These are phyloP conservation scores for Cladosporium sp. DNA, from an alignment of 2,329 filamentous ascomycete species.

Conservation along the genomic window DNA sequence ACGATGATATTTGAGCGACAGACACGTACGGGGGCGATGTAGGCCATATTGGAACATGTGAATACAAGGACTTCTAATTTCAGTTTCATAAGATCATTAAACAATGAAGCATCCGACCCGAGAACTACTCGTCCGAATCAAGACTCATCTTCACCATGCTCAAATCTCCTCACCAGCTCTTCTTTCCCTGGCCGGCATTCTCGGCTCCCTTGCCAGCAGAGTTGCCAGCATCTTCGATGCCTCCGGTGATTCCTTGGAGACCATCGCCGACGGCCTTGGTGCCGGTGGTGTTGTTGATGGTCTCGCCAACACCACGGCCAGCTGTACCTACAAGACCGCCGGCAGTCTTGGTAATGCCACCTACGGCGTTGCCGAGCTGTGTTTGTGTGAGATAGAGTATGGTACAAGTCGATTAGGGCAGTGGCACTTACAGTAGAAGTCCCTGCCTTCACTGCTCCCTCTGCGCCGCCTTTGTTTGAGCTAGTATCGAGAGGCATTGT, in stretches of 20 bases:
- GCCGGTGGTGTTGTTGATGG: conserved; percentile 42
- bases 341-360: conserved; percentile 49
- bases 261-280: conserved; percentile 40
- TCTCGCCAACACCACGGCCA: conserved; percentile 41
- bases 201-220: conserved; percentile 43
- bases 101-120: no score
- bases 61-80: no score
- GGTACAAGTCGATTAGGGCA: conserved; percentile 31
- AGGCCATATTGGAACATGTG: no score
- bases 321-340: conserved; percentile 49
- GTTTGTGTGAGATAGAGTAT: conserved; percentile 39
- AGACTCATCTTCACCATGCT: no score
- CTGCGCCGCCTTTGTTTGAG: conserved; percentile 20
- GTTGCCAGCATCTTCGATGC: conserved; percentile 37
- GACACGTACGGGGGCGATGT: no score
- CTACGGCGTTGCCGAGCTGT: conserved; percentile 46
- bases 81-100: no score
- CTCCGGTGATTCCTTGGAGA: conserved; percentile 37
- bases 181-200: conserved; percentile 46
- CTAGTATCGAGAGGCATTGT: conserved; percentile 9
- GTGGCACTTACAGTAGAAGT: conserved; percentile 26
- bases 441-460: conserved; percentile 29
- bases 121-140: no score
- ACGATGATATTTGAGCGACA: no score
- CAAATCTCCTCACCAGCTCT: conserved; percentile 1